phyloP scores from a whole-genome alignment of 805 yeast genomes.

The Zygotorulaspora danielsina region DNA sequence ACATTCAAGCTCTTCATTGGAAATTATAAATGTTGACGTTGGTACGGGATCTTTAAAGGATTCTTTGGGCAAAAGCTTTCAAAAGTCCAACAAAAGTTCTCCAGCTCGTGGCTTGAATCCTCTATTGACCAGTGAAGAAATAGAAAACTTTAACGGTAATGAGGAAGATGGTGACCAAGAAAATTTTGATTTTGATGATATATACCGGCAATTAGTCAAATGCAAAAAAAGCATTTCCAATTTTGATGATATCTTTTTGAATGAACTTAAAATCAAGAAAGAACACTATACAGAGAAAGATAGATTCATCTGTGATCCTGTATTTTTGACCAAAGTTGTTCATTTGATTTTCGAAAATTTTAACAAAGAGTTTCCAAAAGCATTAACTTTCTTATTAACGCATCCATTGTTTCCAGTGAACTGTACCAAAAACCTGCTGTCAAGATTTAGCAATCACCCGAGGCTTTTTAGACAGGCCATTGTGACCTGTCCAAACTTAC shows the following conservation, averaged over 20 bases:
- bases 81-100: constrained; percentile 6
- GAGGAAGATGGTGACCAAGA: constrained; percentile 12
- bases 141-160: constrained; percentile 6
- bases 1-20: constrained; percentile 30
- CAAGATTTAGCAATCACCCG: constrained; percentile 49
- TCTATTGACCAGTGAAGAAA: constrained; percentile 18
- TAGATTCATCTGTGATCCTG: constrained; percentile 52
- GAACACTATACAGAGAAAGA: constrained; percentile 64
- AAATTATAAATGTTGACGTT: constrained; percentile 44
- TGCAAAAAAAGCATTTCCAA: constrained; percentile 20
- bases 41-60: constrained; percentile 68
- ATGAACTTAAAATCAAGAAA: constrained; percentile 34
- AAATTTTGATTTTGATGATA: constrained; percentile 21
- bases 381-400: constrained; percentile 70
- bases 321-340: constrained; percentile 47
- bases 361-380: constrained; percentile 44
- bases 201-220: constrained; percentile 28
- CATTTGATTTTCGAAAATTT: constrained; percentile 39
- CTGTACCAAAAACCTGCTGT: constrained; percentile 52
- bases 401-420: constrained; percentile 79
- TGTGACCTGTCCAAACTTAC: constrained; percentile 68
- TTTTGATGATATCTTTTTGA: constrained; percentile 35
- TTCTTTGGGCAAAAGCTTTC: constrained; percentile 58
- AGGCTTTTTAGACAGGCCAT: constrained; percentile 76
- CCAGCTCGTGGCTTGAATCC: constrained; percentile 25